Percentiles rank a stretch among this genome's conserved stretches.
Conservation (phyloP, 2,329 filamentous ascomycete species). For the Verticillium tricorpus region DNA sequence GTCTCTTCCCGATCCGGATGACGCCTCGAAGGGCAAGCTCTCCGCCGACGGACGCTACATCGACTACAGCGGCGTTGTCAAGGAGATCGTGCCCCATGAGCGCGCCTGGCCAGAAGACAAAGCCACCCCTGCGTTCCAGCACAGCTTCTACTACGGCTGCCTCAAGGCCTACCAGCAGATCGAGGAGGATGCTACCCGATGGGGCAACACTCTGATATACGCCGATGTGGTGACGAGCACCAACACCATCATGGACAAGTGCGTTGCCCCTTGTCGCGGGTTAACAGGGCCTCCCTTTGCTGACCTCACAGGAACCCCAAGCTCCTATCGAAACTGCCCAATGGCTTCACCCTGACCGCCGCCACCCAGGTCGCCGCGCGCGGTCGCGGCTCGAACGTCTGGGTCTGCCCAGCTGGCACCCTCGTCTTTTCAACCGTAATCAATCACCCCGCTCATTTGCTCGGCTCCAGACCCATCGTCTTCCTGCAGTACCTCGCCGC, state of each 20-base stretch:
- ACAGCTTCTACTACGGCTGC: constrained; percentile 70
- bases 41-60: constrained; percentile 35
- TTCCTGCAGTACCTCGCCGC: constrained; percentile 93
- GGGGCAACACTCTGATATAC: constrained; percentile 78
- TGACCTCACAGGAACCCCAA: constrained; percentile 60
- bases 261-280: constrained; percentile 13
- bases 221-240: constrained; percentile 92
- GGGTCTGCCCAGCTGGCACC: constrained; percentile 83
- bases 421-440: constrained; percentile 87
- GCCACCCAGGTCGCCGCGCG: constrained; percentile 85
- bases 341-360: constrained; percentile 82
- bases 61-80: constrained; percentile 70
- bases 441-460: constrained; percentile 72
- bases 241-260: constrained; percentile 90
- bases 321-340: constrained; percentile 70
- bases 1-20: constrained; percentile 24
- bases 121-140: constrained; percentile 82
- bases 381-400: constrained; percentile 87
- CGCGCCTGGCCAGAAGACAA: constrained; percentile 61
- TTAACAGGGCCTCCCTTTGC: background rate
- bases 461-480: constrained; percentile 71
- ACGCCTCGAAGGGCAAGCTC: constrained; percentile 36
- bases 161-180: constrained; percentile 59
- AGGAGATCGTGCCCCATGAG: constrained; percentile 71
- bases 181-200: constrained; percentile 56